Evolutionary conservation across 495 filamentous ascomycete genomes (phyloP), one percentile per base, ranked within the genome.

Genomic region (Rusavskia elegans): DNA sequence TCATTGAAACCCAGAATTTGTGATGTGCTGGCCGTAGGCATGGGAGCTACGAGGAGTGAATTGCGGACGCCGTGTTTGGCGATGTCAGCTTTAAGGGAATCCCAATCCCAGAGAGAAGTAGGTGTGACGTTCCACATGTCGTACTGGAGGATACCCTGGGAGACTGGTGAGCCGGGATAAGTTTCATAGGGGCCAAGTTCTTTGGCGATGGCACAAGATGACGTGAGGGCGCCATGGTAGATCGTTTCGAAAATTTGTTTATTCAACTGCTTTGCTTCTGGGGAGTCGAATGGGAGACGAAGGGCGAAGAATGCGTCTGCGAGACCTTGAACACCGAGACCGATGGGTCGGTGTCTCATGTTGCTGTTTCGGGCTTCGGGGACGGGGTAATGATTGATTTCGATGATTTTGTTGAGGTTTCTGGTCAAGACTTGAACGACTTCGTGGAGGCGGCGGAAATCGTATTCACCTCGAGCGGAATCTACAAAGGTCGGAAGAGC

Each of bases 221-320:
- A 83, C 39, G 88, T 94, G 52, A 98, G 71, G 53, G 87, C 88
- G 64, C 81, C 92, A 66, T 98, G 92, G 71, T 98, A 98, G 70
- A 98, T 96, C 39, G 92, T 98, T 78, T 98, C 92, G 61, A 98
- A 98, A 65, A 98, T 96, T 68, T 97, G 88, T 60, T 83, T 90
- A 76, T 98, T 98, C 60, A 98, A 78, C 62, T 90, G 78, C 57
- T 83, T 83, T 41, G 92, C 92, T 71, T 95, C 86, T 17, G 85
- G 77, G 0, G 93, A 98, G 64, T 98, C 92, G 65, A 98, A 98
- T 9, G 92, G 92, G 71, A 94, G 74, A 61, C 93, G 92, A 52
- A 98, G 82, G 51, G 93, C 90, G 55, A 98, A 78, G 82, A 98
- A 98, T 46, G 87, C 87, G 76, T 98, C 92, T n/a, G 92, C 92